Evolutionary conservation across 2,329 filamentous ascomycete species (phyloP).

Genomic region (Sordariomycetes sp.): DNA sequence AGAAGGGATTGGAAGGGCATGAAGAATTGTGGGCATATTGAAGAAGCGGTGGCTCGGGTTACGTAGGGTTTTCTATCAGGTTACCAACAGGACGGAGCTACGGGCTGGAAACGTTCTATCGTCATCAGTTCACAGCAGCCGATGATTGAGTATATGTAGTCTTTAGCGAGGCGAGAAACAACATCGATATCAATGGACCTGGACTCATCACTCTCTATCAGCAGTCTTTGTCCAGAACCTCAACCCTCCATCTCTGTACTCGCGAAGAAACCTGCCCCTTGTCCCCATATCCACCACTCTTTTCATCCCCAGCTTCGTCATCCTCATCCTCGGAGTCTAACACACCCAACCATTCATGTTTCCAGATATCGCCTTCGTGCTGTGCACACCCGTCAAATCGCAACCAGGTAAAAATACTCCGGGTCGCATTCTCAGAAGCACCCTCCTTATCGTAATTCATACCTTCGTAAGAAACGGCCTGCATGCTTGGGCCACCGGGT

Average conservation of each 20-base stretch:
- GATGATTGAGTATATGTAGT: too few relatives aligned
- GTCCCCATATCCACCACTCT: neutral
- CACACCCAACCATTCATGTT: slow-evolving; percentile 12
- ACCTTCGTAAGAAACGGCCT: slow-evolving; percentile 4
- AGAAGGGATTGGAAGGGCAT: too few relatives aligned
- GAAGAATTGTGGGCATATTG: too few relatives aligned
- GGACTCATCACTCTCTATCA: too few relatives aligned
- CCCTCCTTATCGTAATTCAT: slow-evolving; percentile 8
- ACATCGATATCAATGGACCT: too few relatives aligned
- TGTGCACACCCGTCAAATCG: slow-evolving; percentile 11
- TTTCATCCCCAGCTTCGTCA: neutral
- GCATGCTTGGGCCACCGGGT: neutral
- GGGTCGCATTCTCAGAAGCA: slow-evolving; percentile 15
- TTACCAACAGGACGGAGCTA: too few relatives aligned
- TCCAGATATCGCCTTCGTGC: slow-evolving; percentile 11
- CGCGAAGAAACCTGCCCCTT: neutral
- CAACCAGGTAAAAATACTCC: slow-evolving; percentile 16
- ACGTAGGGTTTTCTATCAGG: too few relatives aligned
- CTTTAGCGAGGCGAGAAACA: too few relatives aligned
- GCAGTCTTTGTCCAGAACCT: neutral
- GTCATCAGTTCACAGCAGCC: too few relatives aligned
- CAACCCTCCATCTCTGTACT: neutral
- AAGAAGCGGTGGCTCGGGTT: too few relatives aligned
- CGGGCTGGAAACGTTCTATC: too few relatives aligned
- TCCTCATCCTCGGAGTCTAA: slow-evolving; percentile 14